Conservation (phyloP, 2,329 filamentous ascomycete genomes). For the Sarocladium brachiariae region DNA sequence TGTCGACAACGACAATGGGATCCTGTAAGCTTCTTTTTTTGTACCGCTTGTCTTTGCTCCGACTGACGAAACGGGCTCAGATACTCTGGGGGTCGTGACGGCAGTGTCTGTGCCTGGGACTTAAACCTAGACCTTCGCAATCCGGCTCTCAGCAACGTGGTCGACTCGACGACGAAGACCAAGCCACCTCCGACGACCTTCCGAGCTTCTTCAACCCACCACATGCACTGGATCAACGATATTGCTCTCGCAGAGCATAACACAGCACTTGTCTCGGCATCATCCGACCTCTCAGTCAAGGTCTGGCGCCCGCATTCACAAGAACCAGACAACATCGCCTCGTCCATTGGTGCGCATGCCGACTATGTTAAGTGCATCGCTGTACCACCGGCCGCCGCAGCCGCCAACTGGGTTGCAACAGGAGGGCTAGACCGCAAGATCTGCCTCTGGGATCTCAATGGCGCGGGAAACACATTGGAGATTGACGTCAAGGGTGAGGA, state of each 20-base stretch:
- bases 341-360: constrained; percentile 83
- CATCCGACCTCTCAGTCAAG: constrained; percentile 90
- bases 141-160: constrained; percentile 11
- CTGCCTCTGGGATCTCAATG: constrained; percentile 86
- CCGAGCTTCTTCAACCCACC: constrained; percentile 60
- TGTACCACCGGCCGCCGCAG: constrained; percentile 54
- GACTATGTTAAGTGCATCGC: constrained; percentile 97
- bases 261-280: constrained; percentile 76
- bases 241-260: constrained; percentile 75
- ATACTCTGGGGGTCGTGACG: constrained; percentile 93
- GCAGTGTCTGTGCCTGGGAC: constrained; percentile 94
- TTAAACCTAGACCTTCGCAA: constrained; percentile 61
- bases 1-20: constrained; percentile 73
- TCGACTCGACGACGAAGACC: constrained; percentile 21
- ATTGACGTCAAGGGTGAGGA: constrained; percentile 83
- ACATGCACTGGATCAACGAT: constrained; percentile 96
- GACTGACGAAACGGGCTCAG: constrained; percentile 38
- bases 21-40: constrained; percentile 58
- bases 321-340: constrained; percentile 43
- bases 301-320: constrained; percentile 72
- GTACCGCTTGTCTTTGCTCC: constrained; percentile 1
- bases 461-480: constrained; percentile 76
- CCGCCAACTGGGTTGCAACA: constrained; percentile 82
- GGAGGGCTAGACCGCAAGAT: constrained; percentile 91
- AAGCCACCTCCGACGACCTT: constrained; percentile 46